Evolutionary conservation across 768 basidiomycete genomes (phyloP).

Genomic region (Panaeolus cyanescens): DNA sequence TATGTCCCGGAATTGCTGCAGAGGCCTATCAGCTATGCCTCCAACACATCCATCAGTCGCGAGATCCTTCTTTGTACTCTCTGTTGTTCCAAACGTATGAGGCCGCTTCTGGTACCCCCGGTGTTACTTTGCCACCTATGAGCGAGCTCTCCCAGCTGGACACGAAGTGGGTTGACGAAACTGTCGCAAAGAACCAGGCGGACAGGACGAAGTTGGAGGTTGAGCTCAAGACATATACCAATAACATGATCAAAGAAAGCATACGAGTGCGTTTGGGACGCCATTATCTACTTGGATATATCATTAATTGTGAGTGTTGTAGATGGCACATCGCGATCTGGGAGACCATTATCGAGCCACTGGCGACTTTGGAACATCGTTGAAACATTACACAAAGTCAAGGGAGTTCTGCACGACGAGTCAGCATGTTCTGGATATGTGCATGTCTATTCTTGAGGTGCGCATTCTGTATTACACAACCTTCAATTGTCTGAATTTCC

Average conservation of each 20-base stretch:
- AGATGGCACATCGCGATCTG: slow-evolving; percentile 93
- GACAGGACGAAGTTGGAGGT: slow-evolving; percentile 87
- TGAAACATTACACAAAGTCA: slow-evolving; percentile 88
- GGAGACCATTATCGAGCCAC: slow-evolving; percentile 74
- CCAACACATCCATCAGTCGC: slow-evolving; percentile 62
- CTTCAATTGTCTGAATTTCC: background rate
- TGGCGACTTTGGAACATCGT: slow-evolving; percentile 70
- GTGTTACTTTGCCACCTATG: slow-evolving; percentile 43
- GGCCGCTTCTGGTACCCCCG: slow-evolving; percentile 26
- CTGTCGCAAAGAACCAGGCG: slow-evolving; percentile 61
- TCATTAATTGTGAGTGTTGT: slow-evolving; percentile 3
- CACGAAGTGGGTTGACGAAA: slow-evolving; percentile 74
- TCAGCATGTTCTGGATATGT: slow-evolving; percentile 94
- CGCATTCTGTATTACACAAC: slow-evolving; percentile 9
- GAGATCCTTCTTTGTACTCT: slow-evolving; percentile 67
- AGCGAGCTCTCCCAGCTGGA: slow-evolving; percentile 57
- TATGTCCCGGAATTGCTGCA: slow-evolving; percentile 68
- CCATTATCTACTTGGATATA: background rate
- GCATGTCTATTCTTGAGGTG: slow-evolving; percentile 80
- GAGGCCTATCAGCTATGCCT: slow-evolving; percentile 74
- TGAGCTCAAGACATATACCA: slow-evolving; percentile 91
- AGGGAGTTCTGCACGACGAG: slow-evolving; percentile 92
- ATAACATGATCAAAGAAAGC: slow-evolving; percentile 99
- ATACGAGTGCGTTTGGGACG: slow-evolving; percentile 65
- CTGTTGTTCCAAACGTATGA: slow-evolving; percentile 57